Evolutionary conservation across 805 yeast species (phyloP), one percentile per base, ranked within the genome.

Genomic region (Myxozyma melibiosi): DNA sequence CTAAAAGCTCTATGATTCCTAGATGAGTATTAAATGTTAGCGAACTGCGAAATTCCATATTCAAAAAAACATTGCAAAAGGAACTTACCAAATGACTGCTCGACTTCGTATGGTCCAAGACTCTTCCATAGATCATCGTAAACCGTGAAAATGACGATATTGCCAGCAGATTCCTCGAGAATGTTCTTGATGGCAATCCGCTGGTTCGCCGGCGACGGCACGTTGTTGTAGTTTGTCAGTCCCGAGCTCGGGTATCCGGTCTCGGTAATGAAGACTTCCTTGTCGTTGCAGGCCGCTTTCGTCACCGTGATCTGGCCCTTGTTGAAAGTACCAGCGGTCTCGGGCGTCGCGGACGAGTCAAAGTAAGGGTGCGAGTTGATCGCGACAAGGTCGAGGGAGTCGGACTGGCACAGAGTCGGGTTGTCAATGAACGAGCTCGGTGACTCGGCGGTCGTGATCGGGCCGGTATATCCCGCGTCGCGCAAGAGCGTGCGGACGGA

Each of bases 211-310:
- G 76, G 65, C 48, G 96, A 86, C 56, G 97, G 94, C 55, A 89
- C 85, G 67, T 96, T 95, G 61, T 72, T 78, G 73, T 90, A 90
- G 76, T 84, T 82, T 68, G 84, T 76, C 63, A 81, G 76, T 77
- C 99, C 98, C 69, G 81, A 72, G 64, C 89, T 82, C 70, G 99
- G 98, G 97, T 97, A 92, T 64, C 99, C 99, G 57, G 96, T 80
- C 80, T 92, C 98, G 64, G 91, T 83, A 69, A 92, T 83, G 66
- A 89, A 74, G 56, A 90, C 91, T 39, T 51, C 55, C 70, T 78
- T 76, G 55, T 75, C 73, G 28, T 80, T 74, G 75, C 97, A 90
- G 44, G 77, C 73, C 14, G 71, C 72, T 64, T 78, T 72, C 25
- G 84, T 84, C 55, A 84, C 69, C 22, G 66, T 71, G 61, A 82